Conservation (phyloP, 2,329 filamentous ascomycete species). For the Sporothrix variecibatus region DNA sequence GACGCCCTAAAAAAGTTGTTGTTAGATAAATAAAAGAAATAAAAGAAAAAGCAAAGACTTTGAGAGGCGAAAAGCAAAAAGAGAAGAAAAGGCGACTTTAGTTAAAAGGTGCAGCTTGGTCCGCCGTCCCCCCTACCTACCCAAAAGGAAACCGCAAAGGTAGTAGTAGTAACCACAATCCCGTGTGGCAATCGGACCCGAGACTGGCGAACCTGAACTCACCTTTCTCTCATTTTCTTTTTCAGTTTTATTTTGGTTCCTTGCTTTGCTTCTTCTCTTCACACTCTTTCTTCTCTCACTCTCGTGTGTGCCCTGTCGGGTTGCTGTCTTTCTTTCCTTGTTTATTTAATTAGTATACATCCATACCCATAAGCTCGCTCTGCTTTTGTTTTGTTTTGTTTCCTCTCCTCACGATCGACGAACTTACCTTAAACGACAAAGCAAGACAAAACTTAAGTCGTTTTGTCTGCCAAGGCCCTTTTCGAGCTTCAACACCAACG, state of each 20-base stretch:
- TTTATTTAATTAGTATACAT: background rate
- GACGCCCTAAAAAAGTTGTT: background rate
- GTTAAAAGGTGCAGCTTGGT: slow-evolving; percentile 14
- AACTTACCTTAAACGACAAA: background rate
- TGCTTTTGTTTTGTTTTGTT: background rate
- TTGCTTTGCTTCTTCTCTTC: background rate
- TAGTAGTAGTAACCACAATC: background rate
- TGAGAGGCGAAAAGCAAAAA: background rate
- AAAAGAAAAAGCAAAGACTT: background rate
- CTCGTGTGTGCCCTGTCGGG: background rate
- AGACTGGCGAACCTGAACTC: background rate
- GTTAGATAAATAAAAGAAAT: background rate
- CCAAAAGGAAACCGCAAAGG: background rate
- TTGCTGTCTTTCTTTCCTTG: background rate
- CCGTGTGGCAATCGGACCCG: slow-evolving; percentile 20
- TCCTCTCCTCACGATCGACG: background rate
- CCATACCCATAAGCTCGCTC: background rate
- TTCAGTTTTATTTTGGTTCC: background rate
- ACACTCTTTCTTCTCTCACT: background rate
- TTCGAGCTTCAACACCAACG: background rate
- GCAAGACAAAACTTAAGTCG: background rate
- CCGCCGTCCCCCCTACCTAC: background rate
- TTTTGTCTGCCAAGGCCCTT: background rate
- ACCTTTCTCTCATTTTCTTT: background rate
- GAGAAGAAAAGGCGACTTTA: background rate